A percentile compares a stretch with the other conserved stretches of the same genome.
phyloP scores from a whole-genome alignment of 2,329 filamentous ascomycete genomes.

The Aureobasidium vineae region DNA sequence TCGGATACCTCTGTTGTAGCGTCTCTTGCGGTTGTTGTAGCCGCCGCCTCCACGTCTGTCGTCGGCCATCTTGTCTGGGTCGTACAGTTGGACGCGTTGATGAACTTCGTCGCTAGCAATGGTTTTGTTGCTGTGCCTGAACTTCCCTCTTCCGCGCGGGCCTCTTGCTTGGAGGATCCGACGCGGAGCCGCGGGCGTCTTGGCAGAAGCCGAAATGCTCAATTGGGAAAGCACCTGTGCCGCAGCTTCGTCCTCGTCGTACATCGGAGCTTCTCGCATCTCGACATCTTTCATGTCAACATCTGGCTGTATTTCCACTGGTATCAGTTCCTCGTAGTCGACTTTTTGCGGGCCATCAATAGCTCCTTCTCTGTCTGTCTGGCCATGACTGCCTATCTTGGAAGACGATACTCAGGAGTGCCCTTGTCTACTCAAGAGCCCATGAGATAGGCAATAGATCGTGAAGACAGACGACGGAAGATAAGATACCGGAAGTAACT shows the following conservation, averaged over 20 bases:
- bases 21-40: constrained; percentile 68
- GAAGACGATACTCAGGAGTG: background rate
- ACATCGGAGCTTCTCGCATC: background rate
- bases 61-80: constrained; percentile 35
- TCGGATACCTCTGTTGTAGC: constrained; percentile 67
- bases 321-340: constrained; percentile 6
- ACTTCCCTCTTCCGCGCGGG: background rate
- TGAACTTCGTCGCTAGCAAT: constrained; percentile 6
- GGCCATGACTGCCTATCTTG: constrained; percentile 4
- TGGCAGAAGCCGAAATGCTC: background rate
- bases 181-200: background rate
- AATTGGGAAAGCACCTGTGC: constrained; percentile 2
- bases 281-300: constrained; percentile 16
- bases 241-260: background rate
- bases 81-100: constrained; percentile 5
- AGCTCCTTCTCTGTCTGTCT: constrained; percentile 3
- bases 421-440: background rate
- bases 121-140: background rate
- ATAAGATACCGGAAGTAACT: background rate
- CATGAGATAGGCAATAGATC: background rate
- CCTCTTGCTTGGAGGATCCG: background rate
- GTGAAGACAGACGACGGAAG: background rate
- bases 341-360: background rate
- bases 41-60: constrained; percentile 43
- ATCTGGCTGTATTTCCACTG: background rate